phyloP scores from a whole-genome alignment of 495 filamentous ascomycete species.

The Lasiosphaeria hispida region DNA sequence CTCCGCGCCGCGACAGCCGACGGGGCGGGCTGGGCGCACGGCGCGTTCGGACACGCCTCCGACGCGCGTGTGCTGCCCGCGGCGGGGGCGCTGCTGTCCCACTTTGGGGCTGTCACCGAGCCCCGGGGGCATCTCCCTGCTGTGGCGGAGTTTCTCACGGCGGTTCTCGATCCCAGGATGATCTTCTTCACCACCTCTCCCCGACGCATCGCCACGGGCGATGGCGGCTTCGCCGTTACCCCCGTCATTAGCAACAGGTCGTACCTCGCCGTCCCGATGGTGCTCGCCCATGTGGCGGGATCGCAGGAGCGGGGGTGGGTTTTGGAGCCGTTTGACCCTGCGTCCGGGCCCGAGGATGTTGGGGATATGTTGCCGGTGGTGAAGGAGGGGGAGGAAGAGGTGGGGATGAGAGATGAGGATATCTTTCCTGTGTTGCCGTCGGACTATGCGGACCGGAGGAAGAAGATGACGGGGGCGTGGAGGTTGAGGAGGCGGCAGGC shows the following conservation, averaged over 20 bases:
- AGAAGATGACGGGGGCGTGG: constrained; percentile 10
- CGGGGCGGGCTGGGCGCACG: constrained; percentile 1
- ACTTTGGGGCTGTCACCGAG: constrained; percentile 3
- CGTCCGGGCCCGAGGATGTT: not conserved
- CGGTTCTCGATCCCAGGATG: constrained; percentile 22
- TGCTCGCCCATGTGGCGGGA: constrained; percentile 11
- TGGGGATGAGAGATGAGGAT: constrained; percentile 8
- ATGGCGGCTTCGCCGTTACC: constrained; percentile 3
- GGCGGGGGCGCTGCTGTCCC: constrained; percentile 6
- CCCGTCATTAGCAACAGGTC: constrained; percentile 8
- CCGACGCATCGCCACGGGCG: not conserved
- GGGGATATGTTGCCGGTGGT: not conserved
- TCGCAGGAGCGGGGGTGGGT: constrained; percentile 19
- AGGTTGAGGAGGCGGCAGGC: constrained; percentile 9
- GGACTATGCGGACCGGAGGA: constrained; percentile 12
- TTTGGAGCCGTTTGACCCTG: constrained; percentile 25
- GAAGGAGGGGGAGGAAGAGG: not conserved
- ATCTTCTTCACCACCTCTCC: constrained; percentile 8
- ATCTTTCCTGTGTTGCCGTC: constrained; percentile 16
- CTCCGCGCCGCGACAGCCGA: not conserved
- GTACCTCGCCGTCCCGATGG: constrained; percentile 20
- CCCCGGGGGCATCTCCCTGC: not conserved
- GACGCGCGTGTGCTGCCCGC: constrained; percentile 3
- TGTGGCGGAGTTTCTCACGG: constrained; percentile 5
- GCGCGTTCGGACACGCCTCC: not conserved